Base-by-base conservation (phyloP, 495 filamentous ascomycete genomes). In the Penicillium crystallinum region DNA sequence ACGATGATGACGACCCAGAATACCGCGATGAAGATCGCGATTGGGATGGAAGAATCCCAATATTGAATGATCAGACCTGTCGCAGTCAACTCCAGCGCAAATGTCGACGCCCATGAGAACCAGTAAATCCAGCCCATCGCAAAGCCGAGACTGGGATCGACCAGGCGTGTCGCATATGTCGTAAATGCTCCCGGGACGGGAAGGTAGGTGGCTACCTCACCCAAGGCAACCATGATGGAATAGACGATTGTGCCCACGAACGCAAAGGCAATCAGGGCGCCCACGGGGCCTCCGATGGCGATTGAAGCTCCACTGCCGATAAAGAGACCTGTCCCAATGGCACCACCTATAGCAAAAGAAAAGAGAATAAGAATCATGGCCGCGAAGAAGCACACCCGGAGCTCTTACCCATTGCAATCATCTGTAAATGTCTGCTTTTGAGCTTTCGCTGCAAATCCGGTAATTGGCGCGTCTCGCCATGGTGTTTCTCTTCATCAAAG, bases 311-410 rank as follows among this genome's bases (percentile, higher is more conserved):
- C 84, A 43, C 80, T 86, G 49, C 85, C 82, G 29, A 89, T 67
- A 73, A 89, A 89, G 25, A 89, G 72, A 54, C 85, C 86, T 6
- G 85, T 89, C 17, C 85, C 86, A 55, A 89, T 83, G 4, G 85
- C 84, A 41, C 84, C 84, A 57, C 86, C 84, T 41, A 79, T 58
- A n/a, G n/a, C n/a, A n/a, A n/a, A n/a, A n/a, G n/a, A n/a, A n/a
- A n/a, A 3, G n/a, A 21, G 15, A 15, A 34, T 44, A 46, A 46
- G 25, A 19, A 21, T 18, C 9, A 37, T 12, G 8, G 36, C 11
- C n/a, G 19, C 11, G 21, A 41, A 11, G 17, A 33, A 11, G 11
- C 5, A 23, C 18, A 21, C 23, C 1, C 15, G 2, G 30, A 9
- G 8, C 21, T 53, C 59, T 36, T 34, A 66, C 81, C 81, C 17